Base-by-base conservation (phyloP, 2,329 filamentous ascomycete species). In the Aspergillus luchuensis region DNA sequence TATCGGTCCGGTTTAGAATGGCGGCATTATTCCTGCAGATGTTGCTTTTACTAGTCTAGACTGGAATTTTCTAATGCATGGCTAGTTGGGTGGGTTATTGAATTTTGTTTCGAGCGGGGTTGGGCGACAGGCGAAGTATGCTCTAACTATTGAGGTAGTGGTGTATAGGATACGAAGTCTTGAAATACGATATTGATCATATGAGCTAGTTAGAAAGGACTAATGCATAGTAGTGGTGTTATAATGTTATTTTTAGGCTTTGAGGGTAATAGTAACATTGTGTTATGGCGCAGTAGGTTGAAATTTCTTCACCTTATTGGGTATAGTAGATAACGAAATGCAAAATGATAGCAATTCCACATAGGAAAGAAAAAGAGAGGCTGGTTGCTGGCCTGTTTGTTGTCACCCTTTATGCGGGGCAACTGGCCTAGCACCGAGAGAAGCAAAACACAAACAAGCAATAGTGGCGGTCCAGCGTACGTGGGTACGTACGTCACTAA, bases 381-480 rank as follows among this genome's bases (percentile, higher is more conserved):
- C 25, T 50, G 47, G 47, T 50, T 17, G 25, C 47, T 50, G 30
- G 47, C 25, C 17, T 30, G 47, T 17, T 50, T 28, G 47, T 49
- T 45, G 39, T 33, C 33, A 15, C 33, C n/a, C 23, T 8, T 28
- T 28, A 36, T 47, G 53, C 53, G 53, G 36, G 53, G 41, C 39
- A 45, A 45, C 39, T 36, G 25, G 28, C 39, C 17, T 33, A 50
- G 47, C 47, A 56, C 30, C 28, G 28, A 56, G 13, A 19, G 28
- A 47, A 56, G 28, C 39, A 33, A 43, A 25, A 56, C 45, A 56
- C 23, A 47, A 33, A 47, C 53, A 56, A 56, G 39, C 39, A 47
- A 56, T 36, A 47, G 53, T 56, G 53, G 53, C 53, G 53, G 15
- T 13, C 41, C 39, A 36, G 53, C 43, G 43, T 36, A 56, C 25